Conservation (phyloP, 306 rosid genomes). For the Lagenaria siceraria region DNA sequence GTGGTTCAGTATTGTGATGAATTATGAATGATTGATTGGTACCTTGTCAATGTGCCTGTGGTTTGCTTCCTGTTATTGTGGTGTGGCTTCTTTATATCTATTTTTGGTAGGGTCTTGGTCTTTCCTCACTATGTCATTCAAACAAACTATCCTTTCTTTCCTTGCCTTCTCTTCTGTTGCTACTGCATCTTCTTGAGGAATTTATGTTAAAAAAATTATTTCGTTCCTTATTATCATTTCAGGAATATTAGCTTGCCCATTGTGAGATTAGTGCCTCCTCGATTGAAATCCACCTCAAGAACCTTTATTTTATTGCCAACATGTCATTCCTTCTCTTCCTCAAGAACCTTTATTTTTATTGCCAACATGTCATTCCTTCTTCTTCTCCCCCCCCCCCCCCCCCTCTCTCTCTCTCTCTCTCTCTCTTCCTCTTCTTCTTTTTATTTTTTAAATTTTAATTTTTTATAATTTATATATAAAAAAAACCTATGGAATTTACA, state of each 20-base stretch:
- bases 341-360: not conserved
- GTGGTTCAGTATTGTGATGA: too few relatives aligned
- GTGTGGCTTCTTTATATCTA: conserved; percentile 3
- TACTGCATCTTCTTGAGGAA: not conserved
- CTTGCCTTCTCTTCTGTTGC: not conserved
- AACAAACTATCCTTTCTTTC: not conserved
- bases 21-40: not conserved
- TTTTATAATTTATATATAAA: too few relatives aligned
- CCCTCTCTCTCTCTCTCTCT: too few relatives aligned
- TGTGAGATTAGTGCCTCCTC: not conserved
- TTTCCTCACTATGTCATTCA: not conserved
- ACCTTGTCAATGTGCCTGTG: not conserved
- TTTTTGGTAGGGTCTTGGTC: not conserved
- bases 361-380: not conserved
- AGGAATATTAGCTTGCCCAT: not conserved
- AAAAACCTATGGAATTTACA: too few relatives aligned
- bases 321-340: not conserved
- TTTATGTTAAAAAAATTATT: not conserved
- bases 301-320: not conserved
- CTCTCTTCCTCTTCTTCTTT: too few relatives aligned
- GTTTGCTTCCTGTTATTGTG: not conserved
- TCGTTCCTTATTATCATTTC: not conserved
- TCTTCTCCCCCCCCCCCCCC: too few relatives aligned
- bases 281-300: not conserved
- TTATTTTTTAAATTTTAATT: too few relatives aligned